Evolutionary conservation across 2,329 filamentous ascomycete species (phyloP).

Genomic region (Penicillium fuscoglaucum): DNA sequence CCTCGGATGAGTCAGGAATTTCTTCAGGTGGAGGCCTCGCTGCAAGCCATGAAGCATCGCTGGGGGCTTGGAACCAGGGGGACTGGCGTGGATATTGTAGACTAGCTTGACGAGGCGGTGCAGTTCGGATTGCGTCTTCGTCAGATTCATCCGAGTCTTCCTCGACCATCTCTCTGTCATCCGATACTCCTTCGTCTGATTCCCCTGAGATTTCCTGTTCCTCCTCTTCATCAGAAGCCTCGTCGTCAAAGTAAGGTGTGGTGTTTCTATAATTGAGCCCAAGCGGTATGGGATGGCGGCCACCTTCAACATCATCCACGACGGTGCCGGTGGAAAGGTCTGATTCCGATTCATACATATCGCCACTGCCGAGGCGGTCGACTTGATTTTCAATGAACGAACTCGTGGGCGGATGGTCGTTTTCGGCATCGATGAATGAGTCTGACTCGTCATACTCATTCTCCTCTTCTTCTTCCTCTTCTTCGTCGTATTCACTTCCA

Average conservation of each 20-base stretch:
- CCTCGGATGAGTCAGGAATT: conserved; percentile 1
- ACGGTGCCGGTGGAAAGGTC: conserved; percentile 39
- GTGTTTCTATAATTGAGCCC: conserved; percentile 9
- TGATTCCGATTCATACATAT: conserved; percentile 28
- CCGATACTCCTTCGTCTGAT: conserved; percentile 15
- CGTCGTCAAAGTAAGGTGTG: conserved; percentile 6
- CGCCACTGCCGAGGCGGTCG: conserved; percentile 8
- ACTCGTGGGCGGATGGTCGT: conserved; percentile 13
- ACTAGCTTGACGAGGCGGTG: not conserved
- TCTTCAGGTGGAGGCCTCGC: not conserved
- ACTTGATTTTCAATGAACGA: not conserved
- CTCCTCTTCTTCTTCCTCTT: conserved; percentile 26
- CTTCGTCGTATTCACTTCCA: conserved; percentile 24
- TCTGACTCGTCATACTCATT: conserved; percentile 36
- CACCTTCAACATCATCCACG: conserved; percentile 24
- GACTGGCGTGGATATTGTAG: not conserved
- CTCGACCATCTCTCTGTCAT: conserved; percentile 20
- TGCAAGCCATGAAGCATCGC: conserved; percentile 4
- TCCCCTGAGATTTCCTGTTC: conserved; percentile 3
- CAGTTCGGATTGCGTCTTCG: not conserved
- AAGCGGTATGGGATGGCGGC: conserved; percentile 5
- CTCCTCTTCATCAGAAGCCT: conserved; percentile 14
- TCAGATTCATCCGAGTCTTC: conserved; percentile 9
- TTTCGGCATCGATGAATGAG: conserved; percentile 39
- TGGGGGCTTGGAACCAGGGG: conserved; percentile 1